Conservation (phyloP, 495 filamentous ascomycete genomes). For the Talaromyces thailandensis region DNA sequence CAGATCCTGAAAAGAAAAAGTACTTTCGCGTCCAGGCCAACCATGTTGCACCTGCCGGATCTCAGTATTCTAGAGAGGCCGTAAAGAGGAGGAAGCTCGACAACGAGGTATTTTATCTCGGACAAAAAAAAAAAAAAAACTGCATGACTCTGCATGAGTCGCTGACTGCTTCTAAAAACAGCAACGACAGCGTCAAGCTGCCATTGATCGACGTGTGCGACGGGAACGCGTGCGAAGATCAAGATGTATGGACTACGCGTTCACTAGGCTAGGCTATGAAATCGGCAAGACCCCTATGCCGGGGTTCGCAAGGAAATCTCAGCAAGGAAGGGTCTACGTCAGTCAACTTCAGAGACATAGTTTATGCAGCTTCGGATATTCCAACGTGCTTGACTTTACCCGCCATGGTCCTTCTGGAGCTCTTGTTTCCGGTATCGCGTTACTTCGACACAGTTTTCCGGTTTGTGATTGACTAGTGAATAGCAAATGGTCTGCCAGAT, state of each 20-base stretch:
- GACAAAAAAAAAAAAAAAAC: too few relatives aligned
- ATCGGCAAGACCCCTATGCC: constrained; percentile 9
- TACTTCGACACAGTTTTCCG: neutral
- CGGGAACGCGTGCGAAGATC: constrained; percentile 28
- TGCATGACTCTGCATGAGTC: neutral
- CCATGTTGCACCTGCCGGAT: constrained; percentile 33
- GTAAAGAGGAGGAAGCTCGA: constrained; percentile 33
- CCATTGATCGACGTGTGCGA: constrained; percentile 16
- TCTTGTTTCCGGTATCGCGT: constrained; percentile 28
- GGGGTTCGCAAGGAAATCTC: constrained; percentile 7
- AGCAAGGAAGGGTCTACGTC: constrained; percentile 20
- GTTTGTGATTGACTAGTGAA: neutral
- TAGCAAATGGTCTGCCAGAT: neutral
- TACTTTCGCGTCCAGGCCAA: constrained; percentile 48
- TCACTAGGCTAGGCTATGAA: constrained; percentile 20
- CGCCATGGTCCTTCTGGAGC: constrained; percentile 26
- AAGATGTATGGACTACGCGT: constrained; percentile 18
- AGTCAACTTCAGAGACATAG: constrained; percentile 23
- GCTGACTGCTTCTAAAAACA: constrained; percentile 7
- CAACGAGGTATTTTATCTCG: constrained; percentile 23
- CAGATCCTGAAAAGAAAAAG: constrained; percentile 47
- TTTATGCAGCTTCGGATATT: constrained; percentile 26
- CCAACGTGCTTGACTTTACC: constrained; percentile 26
- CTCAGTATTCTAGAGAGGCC: constrained; percentile 37
- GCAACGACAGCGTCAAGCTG: constrained; percentile 13